Evolutionary conservation across 1,284 basidiomycete genomes (phyloP).

Genomic region (Termitomyces sp.): DNA sequence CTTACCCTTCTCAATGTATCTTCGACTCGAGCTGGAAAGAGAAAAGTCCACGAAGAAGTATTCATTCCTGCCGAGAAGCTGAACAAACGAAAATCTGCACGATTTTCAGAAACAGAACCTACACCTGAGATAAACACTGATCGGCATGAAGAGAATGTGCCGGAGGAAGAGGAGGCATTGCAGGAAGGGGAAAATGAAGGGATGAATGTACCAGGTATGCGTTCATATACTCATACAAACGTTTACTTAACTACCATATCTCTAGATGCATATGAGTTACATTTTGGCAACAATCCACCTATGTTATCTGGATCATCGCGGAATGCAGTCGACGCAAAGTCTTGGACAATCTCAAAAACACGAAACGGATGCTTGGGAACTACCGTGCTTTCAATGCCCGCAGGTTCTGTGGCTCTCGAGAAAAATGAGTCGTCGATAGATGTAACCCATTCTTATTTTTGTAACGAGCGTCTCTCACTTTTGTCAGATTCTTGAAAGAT

Average conservation of each 20-base stretch:
- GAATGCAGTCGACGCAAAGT: constrained; percentile 41
- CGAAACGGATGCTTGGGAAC: constrained; percentile 51
- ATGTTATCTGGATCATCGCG: constrained; percentile 45
- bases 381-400: constrained; percentile 48
- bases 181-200: constrained; percentile 22
- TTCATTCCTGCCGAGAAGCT: constrained; percentile 51
- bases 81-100: constrained; percentile 53
- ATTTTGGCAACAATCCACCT: constrained; percentile 56
- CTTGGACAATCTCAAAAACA: constrained; percentile 47
- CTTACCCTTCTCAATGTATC: constrained; percentile 94
- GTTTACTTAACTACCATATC: not conserved
- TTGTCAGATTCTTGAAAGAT: constrained; percentile 54
- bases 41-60: constrained; percentile 46
- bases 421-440: constrained; percentile 23
- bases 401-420: constrained; percentile 30
- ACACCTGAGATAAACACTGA: constrained; percentile 12
- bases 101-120: constrained; percentile 22
- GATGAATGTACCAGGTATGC: constrained; percentile 26
- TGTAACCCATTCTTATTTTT: constrained; percentile 19
- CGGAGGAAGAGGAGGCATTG: constrained; percentile 20
- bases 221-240: not conserved
- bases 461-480: not conserved
- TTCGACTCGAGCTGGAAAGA: constrained; percentile 63
- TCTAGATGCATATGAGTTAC: constrained; percentile 51
- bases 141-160: constrained; percentile 16